A percentile compares a stretch with the other conserved stretches of the same genome.
These are phyloP conservation scores for Hymenoscyphus repandus DNA, from an alignment of 2,329 filamentous ascomycete species.

Conservation along the genomic window DNA sequence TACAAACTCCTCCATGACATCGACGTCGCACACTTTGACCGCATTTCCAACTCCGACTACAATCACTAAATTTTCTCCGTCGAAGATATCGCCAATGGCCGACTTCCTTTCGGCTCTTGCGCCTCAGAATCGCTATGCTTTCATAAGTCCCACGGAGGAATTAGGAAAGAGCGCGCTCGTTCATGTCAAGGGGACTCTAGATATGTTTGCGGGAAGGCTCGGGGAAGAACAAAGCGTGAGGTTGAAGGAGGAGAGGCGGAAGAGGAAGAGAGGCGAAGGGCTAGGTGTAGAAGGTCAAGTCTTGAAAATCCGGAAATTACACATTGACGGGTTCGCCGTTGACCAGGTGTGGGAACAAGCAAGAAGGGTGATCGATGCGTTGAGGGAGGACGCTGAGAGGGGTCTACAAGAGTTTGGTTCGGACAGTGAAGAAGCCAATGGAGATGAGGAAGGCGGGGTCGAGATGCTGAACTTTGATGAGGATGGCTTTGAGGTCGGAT, in stretches of 20 bases:
- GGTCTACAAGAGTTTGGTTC: conserved; percentile 35
- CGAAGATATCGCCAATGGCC: conserved; percentile 27
- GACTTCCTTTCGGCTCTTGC: conserved; percentile 23
- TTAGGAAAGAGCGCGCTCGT: conserved; percentile 66
- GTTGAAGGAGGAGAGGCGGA: conserved; percentile 63
- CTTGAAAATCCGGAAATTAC: conserved; percentile 75
- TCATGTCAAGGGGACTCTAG: conserved; percentile 74
- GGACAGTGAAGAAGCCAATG: conserved; percentile 26
- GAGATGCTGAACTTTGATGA: conserved; percentile 35
- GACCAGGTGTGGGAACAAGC: conserved; percentile 94
- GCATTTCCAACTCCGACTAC: conserved; percentile 37
- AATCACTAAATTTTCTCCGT: conserved; percentile 31
- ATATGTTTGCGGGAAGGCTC: conserved; percentile 69
- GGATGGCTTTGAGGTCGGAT: conserved; percentile 35
- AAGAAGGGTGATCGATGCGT: conserved; percentile 69
- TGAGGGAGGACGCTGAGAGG: conserved; percentile 48
- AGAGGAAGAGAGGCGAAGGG: conserved; percentile 64
- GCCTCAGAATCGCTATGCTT: conserved; percentile 38
- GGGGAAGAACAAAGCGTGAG: conserved; percentile 66
- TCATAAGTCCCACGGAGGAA: conserved; percentile 66
- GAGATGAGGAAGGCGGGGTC: conserved; percentile 33
- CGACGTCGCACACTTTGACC: conserved; percentile 59
- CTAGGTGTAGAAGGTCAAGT: conserved; percentile 43
- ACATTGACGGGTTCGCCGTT: conserved; percentile 81
- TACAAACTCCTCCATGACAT: conserved; percentile 56